These are phyloP conservation scores for Colletotrichum sp. DNA, from an alignment of 2,329 filamentous ascomycete species.

Conservation along the genomic window DNA sequence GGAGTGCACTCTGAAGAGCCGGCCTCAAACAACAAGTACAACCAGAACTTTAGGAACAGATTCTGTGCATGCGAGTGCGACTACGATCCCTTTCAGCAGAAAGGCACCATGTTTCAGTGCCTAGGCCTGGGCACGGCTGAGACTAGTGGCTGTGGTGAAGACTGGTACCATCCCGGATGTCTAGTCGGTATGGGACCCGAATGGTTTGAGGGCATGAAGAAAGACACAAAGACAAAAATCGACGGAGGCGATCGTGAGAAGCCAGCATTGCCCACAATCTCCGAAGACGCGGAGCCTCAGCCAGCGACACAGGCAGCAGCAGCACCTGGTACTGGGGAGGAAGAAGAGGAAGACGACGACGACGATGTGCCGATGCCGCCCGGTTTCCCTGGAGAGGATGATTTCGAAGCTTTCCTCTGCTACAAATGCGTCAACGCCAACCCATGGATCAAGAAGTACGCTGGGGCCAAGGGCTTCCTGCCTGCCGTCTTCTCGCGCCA, in stretches of 20 bases:
- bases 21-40: conserved; percentile 81
- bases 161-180: conserved; percentile 97
- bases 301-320: conserved; percentile 24
- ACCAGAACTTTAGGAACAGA: conserved; percentile 91
- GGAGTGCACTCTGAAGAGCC: conserved; percentile 78
- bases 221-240: conserved; percentile 33
- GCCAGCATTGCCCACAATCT: conserved; percentile 50
- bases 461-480: conserved; percentile 80
- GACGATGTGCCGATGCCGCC: conserved; percentile 75
- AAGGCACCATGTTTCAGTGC: conserved; percentile 98
- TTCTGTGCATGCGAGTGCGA: conserved; percentile 91
- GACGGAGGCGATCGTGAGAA: conserved; percentile 8
- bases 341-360: conserved; percentile 46
- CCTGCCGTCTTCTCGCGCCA: conserved; percentile 65
- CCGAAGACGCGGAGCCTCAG: conserved; percentile 49
- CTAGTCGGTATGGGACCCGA: conserved; percentile 79
- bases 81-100: conserved; percentile 88
- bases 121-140: conserved; percentile 81
- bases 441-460: conserved; percentile 92
- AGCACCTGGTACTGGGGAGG: conserved; percentile 8
- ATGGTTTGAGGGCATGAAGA: conserved; percentile 66
- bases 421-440: conserved; percentile 90
- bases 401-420: conserved; percentile 90
- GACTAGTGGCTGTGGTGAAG: conserved; percentile 90
- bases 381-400: conserved; percentile 87